Evolutionary conservation across 768 basidiomycete species (phyloP).

Genomic region (Suillus alpinus): DNA sequence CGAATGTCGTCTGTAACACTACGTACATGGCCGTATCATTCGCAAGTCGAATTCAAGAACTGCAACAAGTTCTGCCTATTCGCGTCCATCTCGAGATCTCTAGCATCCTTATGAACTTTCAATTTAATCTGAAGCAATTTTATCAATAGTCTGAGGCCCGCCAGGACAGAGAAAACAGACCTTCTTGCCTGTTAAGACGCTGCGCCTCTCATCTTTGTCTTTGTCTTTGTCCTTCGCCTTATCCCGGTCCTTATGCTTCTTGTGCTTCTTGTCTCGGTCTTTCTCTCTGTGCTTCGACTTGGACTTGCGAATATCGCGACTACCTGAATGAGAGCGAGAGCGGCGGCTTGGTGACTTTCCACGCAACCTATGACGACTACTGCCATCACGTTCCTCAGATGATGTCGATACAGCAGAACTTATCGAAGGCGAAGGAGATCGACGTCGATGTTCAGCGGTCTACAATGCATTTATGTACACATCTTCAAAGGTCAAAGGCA

Average conservation of each 20-base stretch:
- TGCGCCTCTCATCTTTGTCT: conserved; percentile 45
- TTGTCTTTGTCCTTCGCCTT: conserved; percentile 34
- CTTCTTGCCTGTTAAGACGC: conserved; percentile 63
- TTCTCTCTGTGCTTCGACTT: conserved; percentile 22
- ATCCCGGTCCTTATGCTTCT: conserved; percentile 34
- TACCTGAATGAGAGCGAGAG: conserved; percentile 29
- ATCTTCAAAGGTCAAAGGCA: conserved; percentile 25
- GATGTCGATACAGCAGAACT: conserved; percentile 14
- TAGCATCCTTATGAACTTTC: conserved; percentile 59
- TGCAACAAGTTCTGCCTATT: conserved; percentile 51
- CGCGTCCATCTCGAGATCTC: conserved; percentile 53
- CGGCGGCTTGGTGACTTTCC: conserved; percentile 11
- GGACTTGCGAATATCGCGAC: conserved; percentile 22
- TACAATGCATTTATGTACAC: conserved; percentile 14
- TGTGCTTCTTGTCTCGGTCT: conserved; percentile 34
- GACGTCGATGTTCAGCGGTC: conserved; percentile 21
- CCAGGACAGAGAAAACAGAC: conserved; percentile 23
- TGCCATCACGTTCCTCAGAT: conserved; percentile 14
- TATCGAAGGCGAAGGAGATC: conserved; percentile 16
- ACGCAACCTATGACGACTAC: conserved; percentile 15
- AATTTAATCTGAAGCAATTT: conserved; percentile 48
- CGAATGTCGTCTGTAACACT: background rate
- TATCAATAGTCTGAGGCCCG: background rate
- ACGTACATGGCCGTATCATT: conserved; percentile 9
- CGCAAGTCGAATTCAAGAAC: conserved; percentile 54